phyloP scores from a whole-genome alignment of 305 asterid species.

The Ilex paraguariensis region DNA sequence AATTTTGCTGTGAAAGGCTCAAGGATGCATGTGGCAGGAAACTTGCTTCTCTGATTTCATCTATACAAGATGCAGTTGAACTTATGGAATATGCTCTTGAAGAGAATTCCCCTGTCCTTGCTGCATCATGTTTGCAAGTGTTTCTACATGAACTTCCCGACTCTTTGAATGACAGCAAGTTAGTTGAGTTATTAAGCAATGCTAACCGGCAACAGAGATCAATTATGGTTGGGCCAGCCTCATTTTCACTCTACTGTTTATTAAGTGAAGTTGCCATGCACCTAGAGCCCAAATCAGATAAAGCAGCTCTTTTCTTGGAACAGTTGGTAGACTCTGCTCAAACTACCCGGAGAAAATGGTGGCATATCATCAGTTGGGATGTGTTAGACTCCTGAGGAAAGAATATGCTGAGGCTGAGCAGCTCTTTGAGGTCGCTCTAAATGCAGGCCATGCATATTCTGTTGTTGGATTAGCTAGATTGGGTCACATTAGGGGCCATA shows the following conservation, averaged over 20 bases:
- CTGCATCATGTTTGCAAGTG: constrained; percentile 86
- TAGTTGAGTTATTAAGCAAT: constrained; percentile 65
- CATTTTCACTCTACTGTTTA: constrained; percentile 77
- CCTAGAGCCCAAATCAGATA: constrained; percentile 68
- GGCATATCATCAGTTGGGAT: constrained; percentile 81
- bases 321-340: constrained; percentile 60
- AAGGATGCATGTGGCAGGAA: constrained; percentile 84
- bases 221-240: constrained; percentile 64
- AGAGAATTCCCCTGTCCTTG: constrained; percentile 73
- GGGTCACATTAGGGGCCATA: constrained; percentile 48
- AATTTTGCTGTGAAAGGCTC: constrained; percentile 79
- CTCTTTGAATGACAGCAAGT: constrained; percentile 53
- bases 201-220: constrained; percentile 57
- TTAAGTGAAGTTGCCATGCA: constrained; percentile 71
- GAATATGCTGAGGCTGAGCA: constrained; percentile 69
- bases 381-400: constrained; percentile 63
- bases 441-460: constrained; percentile 81
- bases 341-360: constrained; percentile 62
- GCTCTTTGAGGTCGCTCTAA: constrained; percentile 64
- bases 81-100: constrained; percentile 89
- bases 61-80: constrained; percentile 76
- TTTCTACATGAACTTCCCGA: constrained; percentile 76
- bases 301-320: constrained; percentile 45
- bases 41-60: constrained; percentile 71
- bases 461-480: constrained; percentile 69